Conservation (phyloP, 1,284 basidiomycete species). For the Papiliotrema laurentii region DNA sequence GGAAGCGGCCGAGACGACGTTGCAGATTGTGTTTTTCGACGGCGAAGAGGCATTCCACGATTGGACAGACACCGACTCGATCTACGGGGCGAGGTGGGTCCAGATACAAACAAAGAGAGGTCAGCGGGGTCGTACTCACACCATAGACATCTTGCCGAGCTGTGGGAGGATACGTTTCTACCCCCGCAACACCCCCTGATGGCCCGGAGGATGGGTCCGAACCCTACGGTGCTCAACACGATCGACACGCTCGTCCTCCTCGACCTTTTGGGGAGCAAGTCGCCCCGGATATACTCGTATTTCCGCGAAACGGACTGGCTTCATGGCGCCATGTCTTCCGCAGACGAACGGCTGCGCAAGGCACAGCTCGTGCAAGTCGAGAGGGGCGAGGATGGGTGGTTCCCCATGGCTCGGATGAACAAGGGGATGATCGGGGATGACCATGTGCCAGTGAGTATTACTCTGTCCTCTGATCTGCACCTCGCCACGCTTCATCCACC, state of each 20-base stretch:
- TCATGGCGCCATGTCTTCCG: conserved; percentile 65
- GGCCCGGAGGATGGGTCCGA: conserved; percentile 59
- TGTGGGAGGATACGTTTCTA: conserved; percentile 70
- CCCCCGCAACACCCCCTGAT: conserved; percentile 51
- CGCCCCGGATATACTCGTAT: conserved; percentile 69
- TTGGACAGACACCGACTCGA: conserved; percentile 86
- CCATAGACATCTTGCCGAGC: conserved; percentile 73
- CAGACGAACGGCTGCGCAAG: conserved; percentile 59
- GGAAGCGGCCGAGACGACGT: conserved; percentile 70
- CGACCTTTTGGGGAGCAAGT: conserved; percentile 74
- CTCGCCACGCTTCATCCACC: background rate
- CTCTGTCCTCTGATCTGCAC: no score
- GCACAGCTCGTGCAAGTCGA: conserved; percentile 29
- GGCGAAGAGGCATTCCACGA: conserved; percentile 92
- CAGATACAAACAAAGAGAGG: no score
- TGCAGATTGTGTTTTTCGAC: conserved; percentile 96
- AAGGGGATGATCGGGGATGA: conserved; percentile 80
- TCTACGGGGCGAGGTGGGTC: conserved; percentile 82
- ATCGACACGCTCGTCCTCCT: conserved; percentile 87
- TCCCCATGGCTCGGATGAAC: conserved; percentile 23
- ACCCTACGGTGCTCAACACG: conserved; percentile 62
- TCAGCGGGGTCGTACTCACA: background rate
- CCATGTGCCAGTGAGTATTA: conserved; percentile 63
- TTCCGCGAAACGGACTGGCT: conserved; percentile 89
- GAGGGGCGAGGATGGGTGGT: conserved; percentile 34